Base-by-base conservation (phyloP, 1,284 basidiomycete genomes). In the Marasmius tenuissimus region DNA sequence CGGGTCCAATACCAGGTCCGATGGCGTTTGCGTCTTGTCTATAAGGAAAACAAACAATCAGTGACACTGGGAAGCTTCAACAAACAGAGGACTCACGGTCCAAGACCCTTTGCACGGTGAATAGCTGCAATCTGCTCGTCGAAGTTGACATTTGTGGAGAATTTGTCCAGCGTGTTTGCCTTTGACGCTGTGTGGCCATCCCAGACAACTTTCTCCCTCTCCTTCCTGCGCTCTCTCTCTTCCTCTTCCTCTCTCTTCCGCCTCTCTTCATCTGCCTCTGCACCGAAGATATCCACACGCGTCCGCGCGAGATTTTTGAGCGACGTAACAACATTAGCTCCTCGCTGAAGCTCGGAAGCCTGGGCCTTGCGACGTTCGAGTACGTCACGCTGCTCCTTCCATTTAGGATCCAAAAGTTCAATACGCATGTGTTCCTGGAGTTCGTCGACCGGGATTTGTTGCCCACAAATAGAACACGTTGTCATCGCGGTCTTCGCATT, bases 371-470 rank as follows among this genome's bases (percentile, higher is more conserved):
- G 91, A 54, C 89, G 84, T 72, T 98, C 96, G 69, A 95, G 79
- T 18, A 79, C 83, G 69, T 94, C 90, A 68, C 96, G 92, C 73
- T 97, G 94, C 63, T 95, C 94, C 75, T 97, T 97, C 96, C 96
- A 98, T 71, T 91, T 89, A 47, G 97, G 97, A 77, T 99, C 96
- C 69, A 99, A 86, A 56, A 98, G 79, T 75, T 99, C 97, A 75
- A 99, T 98, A 71, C 97, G 93, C 84, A 98, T 97, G 76, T 99
- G 97, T 73, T 99, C 96, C 67, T 96, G 89, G 64, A 99, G 84
- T 74, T 99, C 96, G 77, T 96, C 91, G 67, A 97, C 89, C 34
- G 96, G 89, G 33, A 99, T 93, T 75, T 94, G 90, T 73, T 98
- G 95, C 37, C 92, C 91, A 78, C 97, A 98, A 68, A 98, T 93